Conservation (phyloP, 2,329 filamentous ascomycete species). For the Curvularia eragrostidis region DNA sequence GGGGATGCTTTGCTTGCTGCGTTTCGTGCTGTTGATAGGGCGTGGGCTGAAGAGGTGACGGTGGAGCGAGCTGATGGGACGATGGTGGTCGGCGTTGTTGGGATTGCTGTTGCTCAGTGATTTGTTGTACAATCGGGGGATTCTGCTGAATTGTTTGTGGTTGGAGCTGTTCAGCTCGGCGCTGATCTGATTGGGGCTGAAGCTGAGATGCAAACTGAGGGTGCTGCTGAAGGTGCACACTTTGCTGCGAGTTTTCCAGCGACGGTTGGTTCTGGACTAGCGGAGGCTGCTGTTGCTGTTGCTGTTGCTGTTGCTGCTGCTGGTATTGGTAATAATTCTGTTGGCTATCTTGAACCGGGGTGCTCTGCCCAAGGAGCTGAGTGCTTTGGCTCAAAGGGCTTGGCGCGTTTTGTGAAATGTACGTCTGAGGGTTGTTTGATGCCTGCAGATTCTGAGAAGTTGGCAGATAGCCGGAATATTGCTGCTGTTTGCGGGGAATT, state of each 20-base stretch:
- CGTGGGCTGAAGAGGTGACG: slow-evolving; percentile 44
- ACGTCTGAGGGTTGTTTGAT: slow-evolving; percentile 43
- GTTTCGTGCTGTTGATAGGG: slow-evolving; percentile 44
- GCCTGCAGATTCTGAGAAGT: slow-evolving; percentile 29
- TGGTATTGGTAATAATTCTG: slow-evolving; percentile 35
- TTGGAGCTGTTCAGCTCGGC: slow-evolving; percentile 42
- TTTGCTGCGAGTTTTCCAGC: slow-evolving; percentile 36
- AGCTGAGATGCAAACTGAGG: slow-evolving; percentile 25
- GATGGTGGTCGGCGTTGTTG: slow-evolving; percentile 46
- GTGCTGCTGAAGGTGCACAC: slow-evolving; percentile 38
- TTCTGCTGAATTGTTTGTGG: slow-evolving; percentile 41
- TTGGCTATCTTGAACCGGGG: slow-evolving; percentile 34
- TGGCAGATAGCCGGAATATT: slow-evolving; percentile 45
- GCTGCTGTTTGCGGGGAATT: slow-evolving; percentile 33
- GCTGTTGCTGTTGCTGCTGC: slow-evolving; percentile 23
- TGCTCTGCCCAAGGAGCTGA: slow-evolving; percentile 39
- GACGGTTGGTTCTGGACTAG: slow-evolving; percentile 35
- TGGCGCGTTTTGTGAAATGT: slow-evolving; percentile 40
- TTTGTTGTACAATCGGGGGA: slow-evolving; percentile 41
- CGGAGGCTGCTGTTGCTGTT: slow-evolving; percentile 29
- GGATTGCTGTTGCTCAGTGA: slow-evolving; percentile 37
- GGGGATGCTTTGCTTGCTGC: slow-evolving; percentile 38
- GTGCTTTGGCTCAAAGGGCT: slow-evolving; percentile 39
- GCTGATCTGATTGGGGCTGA: slow-evolving; percentile 32
- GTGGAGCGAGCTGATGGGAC: slow-evolving; percentile 45